phyloP scores from a whole-genome alignment of 352 stramenopile genomes.

The Discostella stelligera region DNA sequence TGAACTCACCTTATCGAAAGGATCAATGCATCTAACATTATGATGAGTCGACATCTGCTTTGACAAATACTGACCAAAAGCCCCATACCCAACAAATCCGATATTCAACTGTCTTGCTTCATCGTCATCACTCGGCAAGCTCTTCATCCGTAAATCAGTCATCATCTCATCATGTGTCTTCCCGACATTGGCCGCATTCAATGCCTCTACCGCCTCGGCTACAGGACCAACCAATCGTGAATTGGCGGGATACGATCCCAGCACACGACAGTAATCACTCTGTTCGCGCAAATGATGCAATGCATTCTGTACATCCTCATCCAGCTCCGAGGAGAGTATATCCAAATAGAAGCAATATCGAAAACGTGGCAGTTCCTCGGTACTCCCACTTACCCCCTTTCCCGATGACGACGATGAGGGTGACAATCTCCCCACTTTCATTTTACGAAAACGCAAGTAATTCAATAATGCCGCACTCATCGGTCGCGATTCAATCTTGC shows the following conservation, averaged over 20 bases:
- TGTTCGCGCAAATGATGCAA: slow-evolving; percentile 79
- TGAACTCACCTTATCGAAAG: slow-evolving; percentile 69
- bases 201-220: slow-evolving; percentile 59
- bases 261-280: slow-evolving; percentile 76
- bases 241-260: slow-evolving; percentile 79
- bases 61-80: slow-evolving; percentile 95
- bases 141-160: slow-evolving; percentile 39
- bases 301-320: slow-evolving; percentile 75
- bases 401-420: slow-evolving; percentile 18
- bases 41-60: slow-evolving; percentile 84
- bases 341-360: slow-evolving; percentile 84
- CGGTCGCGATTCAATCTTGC: slow-evolving; percentile 85
- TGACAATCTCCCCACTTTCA: slow-evolving; percentile 18
- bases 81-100: slow-evolving; percentile 94
- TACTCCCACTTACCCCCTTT: neutral
- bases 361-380: slow-evolving; percentile 67
- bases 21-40: slow-evolving; percentile 69
- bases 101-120: slow-evolving; percentile 86
- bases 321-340: slow-evolving; percentile 70
- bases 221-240: slow-evolving; percentile 76
- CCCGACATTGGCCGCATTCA: slow-evolving; percentile 52
- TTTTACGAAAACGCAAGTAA: slow-evolving; percentile 76
- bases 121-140: slow-evolving; percentile 58
- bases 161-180: slow-evolving; percentile 14
- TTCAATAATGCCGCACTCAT: slow-evolving; percentile 78